A percentile compares a stretch with the other conserved stretches of the same genome.
Conservation (phyloP, 129 eudicot species). For the Oenanthe sinensis region DNA sequence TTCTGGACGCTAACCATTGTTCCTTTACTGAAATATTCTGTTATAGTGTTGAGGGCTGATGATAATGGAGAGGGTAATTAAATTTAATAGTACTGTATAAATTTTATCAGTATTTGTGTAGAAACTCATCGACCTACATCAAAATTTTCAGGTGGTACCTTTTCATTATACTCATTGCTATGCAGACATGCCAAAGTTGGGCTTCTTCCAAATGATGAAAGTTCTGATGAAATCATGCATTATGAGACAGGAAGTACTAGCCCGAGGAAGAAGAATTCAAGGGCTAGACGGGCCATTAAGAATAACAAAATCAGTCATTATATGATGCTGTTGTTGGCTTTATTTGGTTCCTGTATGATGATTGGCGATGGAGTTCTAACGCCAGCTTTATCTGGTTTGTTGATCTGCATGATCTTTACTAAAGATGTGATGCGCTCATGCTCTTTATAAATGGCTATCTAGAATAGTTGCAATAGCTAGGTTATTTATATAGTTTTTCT, state of each 20-base stretch:
- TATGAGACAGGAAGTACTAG: conserved; percentile 19
- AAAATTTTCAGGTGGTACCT: conserved; percentile 47
- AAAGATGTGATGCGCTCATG: background rate
- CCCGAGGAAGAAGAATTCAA: conserved; percentile 23
- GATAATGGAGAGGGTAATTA: conserved; percentile 53
- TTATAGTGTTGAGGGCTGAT: conserved; percentile 38
- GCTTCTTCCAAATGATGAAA: conserved; percentile 33
- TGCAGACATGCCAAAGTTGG: conserved; percentile 52
- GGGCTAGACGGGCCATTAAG: conserved; percentile 36
- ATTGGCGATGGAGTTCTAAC: conserved; percentile 46
- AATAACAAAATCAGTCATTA: conserved; percentile 39
- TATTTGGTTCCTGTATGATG: conserved; percentile 50
- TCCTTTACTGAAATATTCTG: conserved; percentile 45
- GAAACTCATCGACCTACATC: conserved; percentile 14
- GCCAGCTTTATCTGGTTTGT: conserved; percentile 47
- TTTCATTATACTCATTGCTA: conserved; percentile 44
- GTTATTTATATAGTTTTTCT: background rate
- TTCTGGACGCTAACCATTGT: conserved; percentile 51
- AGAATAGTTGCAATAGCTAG: background rate
- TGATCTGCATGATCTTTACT: background rate
- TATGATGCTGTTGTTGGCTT: conserved; percentile 36
- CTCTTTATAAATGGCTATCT: background rate
- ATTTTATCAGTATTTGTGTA: background rate
- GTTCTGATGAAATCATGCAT: conserved; percentile 29
- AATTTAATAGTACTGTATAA: background rate